Evolutionary conservation across 495 filamentous ascomycete species (phyloP), one percentile per base, ranked within the genome.

Genomic region (Xylaria curta): DNA sequence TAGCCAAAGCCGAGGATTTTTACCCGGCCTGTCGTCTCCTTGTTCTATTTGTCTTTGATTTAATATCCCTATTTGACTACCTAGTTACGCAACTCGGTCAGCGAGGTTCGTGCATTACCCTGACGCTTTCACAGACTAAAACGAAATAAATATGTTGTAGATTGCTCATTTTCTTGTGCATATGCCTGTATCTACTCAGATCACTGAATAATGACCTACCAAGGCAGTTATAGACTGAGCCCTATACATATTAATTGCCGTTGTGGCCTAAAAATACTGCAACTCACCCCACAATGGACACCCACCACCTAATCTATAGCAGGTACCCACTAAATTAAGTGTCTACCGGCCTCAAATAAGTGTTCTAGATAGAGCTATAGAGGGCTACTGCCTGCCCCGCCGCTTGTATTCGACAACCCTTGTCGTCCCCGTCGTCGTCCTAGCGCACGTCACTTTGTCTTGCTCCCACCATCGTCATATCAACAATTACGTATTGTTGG

Each of bases 381-480:
- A 38, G 28, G 31, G 10, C 61, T 15, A 49, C 24, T 56, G 36
- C 33, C 28, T 56, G 65, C 65, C 64, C 65, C 65, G 65, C 65
- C 36, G 10, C 46, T 26, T 38, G 46, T 66, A 49, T 49, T 10
- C 17, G 53, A 12, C 3, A 17, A 17, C 44, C n/a, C 62, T 38
- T 9, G 36, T 38, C 21, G 44, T 13, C n/a, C n/a, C n/a, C 28
- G 40, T 24, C 24, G 53, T 7, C 12, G 53, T 58, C 26, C 53
- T 54, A 51, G 2, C 17, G n/a, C 2, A 38, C 54, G 15, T 15
- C 40, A 31, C 64, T 15, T 9, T 17, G 31, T 49, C 62, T 12
- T 24, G 26, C 40, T 36, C 28, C 46, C 46, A 49, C 19, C 65
- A 67, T 28, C 65, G 28, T 56, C 65, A 56, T 49, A 33, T 67